Percentiles rank a stretch among this genome's conserved stretches.
phyloP scores from a whole-genome alignment of 2,329 filamentous ascomycete genomes.

The Cercospora sp. region DNA sequence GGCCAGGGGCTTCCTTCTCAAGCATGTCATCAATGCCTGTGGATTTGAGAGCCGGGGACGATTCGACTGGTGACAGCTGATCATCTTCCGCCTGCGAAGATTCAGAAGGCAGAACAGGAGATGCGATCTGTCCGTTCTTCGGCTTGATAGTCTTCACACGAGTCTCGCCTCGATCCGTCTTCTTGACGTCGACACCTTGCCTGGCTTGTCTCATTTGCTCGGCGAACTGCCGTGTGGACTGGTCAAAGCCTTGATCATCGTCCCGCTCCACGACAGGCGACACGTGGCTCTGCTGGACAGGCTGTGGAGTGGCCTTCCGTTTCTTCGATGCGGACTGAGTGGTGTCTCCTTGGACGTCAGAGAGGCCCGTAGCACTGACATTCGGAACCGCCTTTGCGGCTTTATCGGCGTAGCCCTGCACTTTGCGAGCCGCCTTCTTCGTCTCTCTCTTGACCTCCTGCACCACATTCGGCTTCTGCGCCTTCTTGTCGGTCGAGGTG shows the following conservation, averaged over 20 bases:
- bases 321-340: slow-evolving; percentile 34
- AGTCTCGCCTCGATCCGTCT: slow-evolving; percentile 58
- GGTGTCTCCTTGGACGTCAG: neutral
- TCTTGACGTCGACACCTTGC: slow-evolving; percentile 64
- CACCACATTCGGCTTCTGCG: slow-evolving; percentile 6
- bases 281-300: slow-evolving; percentile 15
- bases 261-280: slow-evolving; percentile 37
- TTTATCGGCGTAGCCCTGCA: slow-evolving; percentile 14
- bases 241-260: slow-evolving; percentile 58
- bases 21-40: slow-evolving; percentile 90
- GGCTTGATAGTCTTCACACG: slow-evolving; percentile 52
- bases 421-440: slow-evolving; percentile 19
- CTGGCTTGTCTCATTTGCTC: slow-evolving; percentile 69
- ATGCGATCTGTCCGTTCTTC: slow-evolving; percentile 43
- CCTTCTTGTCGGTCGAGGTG: slow-evolving; percentile 19
- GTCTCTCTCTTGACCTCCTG: slow-evolving; percentile 12
- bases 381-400: slow-evolving; percentile 3
- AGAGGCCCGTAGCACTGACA: neutral
- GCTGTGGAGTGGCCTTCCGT: slow-evolving; percentile 36
- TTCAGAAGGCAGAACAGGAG: slow-evolving; percentile 52
- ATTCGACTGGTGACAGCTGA: slow-evolving; percentile 66
- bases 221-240: slow-evolving; percentile 74
- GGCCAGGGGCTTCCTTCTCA: slow-evolving; percentile 66
- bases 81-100: slow-evolving; percentile 79
- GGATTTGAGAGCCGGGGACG: slow-evolving; percentile 63